Percentiles rank a stretch among this genome's conserved stretches.
Evolutionary conservation across 352 stramenopile genomes (phyloP).

Genomic region (Pythium folliculosum): DNA sequence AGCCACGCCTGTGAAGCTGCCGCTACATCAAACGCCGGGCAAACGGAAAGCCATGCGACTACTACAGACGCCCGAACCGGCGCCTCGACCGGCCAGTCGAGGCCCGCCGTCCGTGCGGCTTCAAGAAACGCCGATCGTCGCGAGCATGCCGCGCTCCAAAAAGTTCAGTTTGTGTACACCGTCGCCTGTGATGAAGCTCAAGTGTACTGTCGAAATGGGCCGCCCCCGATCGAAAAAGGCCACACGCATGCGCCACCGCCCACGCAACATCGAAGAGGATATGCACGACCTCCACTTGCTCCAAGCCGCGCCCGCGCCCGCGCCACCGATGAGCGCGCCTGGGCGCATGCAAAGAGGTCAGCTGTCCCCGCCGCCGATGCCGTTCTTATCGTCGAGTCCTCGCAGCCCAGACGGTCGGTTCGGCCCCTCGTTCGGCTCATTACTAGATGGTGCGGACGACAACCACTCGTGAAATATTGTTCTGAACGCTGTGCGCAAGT

Average conservation of each 20-base stretch:
- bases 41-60: slow-evolving; percentile 30
- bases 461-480: background rate
- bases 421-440: slow-evolving; percentile 4
- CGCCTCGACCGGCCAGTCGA: slow-evolving; percentile 4
- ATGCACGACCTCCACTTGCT: slow-evolving; percentile 38
- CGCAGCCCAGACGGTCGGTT: slow-evolving; percentile 18
- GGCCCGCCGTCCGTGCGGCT: slow-evolving; percentile 20
- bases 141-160: slow-evolving; percentile 27
- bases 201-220: slow-evolving; percentile 78
- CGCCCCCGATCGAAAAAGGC: slow-evolving; percentile 67
- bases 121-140: slow-evolving; percentile 22
- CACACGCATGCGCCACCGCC: slow-evolving; percentile 42
- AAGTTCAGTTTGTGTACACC: slow-evolving; percentile 75
- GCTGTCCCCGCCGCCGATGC: slow-evolving; percentile 5
- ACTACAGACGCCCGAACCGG: slow-evolving; percentile 20
- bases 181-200: slow-evolving; percentile 79
- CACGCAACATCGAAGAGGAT: slow-evolving; percentile 57
- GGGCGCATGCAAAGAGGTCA: slow-evolving; percentile 4
- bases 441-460: slow-evolving; percentile 10
- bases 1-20: slow-evolving; percentile 13
- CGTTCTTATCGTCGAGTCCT: slow-evolving; percentile 16
- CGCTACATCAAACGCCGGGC: slow-evolving; percentile 18
- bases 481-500: background rate
- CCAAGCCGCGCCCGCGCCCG: background rate
- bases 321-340: slow-evolving; percentile 2